Base-by-base conservation (phyloP, 2,329 filamentous ascomycete species). In the Talaromyces funiculosus region DNA sequence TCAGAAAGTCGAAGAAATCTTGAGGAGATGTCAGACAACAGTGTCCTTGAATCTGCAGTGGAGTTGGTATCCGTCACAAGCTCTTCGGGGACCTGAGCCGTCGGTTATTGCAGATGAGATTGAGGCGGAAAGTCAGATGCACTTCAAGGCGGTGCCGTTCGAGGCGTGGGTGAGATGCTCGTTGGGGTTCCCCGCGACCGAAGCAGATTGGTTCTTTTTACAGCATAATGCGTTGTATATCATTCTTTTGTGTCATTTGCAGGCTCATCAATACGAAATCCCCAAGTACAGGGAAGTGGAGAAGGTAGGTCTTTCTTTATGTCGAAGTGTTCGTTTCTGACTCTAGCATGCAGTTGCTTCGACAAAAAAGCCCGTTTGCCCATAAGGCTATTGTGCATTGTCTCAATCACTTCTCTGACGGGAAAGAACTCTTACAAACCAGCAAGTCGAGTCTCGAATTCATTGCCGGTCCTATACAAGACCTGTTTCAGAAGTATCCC, bases 151-250 rank as follows among this genome's bases (percentile, higher is more conserved):
- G 1, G 69, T 77, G 51, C 68, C 71, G 3, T 77, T 77, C 42
- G 74, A 77, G 60, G 74, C 75, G 37, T 67, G 74, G 58, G 73
- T 76, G 26, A 73, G 73, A 12, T 75, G 73, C 59, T 70, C 74
- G 9, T 62, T 77, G 35, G 72, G 73, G 2, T 77, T 76, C 49
- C 60, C 63, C 43, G 66, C 70, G 1, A 45, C 63, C 10, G 69
- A 70, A 3, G 70, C 77, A 9, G 69, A 75, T 26, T 77, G 73
- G 71, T 76, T 77, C 42, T 61, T 77, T 7, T 64, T 70, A 5
- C 74, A 76, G 55, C 74, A 77, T 63, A 71, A 69, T 33, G 66
- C 69, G 3, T 65, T 76, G 10, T 73, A 72, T 59, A 67, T 72
- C 31, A 66, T 73, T 53, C 62, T 77, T 9, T 63, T 67, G 6